These are phyloP conservation scores for Scheffersomyces titani DNA, from an alignment of 1,139 yeast species.

Conservation along the genomic window DNA sequence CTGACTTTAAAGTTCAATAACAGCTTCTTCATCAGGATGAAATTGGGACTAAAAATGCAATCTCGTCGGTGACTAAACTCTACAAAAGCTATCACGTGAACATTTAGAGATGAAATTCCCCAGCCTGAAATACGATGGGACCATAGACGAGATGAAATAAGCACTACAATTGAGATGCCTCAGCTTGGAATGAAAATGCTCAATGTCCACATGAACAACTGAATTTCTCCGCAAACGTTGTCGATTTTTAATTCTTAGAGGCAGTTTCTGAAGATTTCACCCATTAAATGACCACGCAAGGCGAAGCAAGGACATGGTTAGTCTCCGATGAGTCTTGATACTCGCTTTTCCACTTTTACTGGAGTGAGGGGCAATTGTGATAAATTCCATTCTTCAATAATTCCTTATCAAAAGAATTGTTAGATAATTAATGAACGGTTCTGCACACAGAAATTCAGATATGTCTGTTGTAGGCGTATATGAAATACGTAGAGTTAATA, in stretches of 20 bases:
- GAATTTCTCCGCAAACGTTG: background rate
- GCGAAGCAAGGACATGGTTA: too few relatives aligned
- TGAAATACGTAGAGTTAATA: background rate
- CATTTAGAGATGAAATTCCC: background rate
- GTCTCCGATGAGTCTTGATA: too few relatives aligned
- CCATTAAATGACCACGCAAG: too few relatives aligned
- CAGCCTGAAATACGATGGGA: background rate
- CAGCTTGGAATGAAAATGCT: background rate
- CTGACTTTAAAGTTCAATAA: background rate
- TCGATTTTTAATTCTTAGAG: background rate
- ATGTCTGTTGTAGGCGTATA: background rate
- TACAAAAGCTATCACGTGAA: background rate
- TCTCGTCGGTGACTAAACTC: background rate
- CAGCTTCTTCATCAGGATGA: background rate
- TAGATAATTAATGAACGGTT: background rate
- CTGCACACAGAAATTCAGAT: background rate
- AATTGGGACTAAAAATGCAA: background rate
- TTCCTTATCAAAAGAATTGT: background rate
- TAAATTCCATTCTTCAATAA: background rate
- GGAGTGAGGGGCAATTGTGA: background rate
- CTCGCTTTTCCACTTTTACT: too few relatives aligned
- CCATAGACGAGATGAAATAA: background rate
- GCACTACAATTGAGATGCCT: background rate
- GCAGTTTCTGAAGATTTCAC: background rate
- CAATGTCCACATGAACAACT: background rate